Base-by-base conservation (phyloP, 352 stramenopile genomes). In the Phytophthora crassamura region DNA sequence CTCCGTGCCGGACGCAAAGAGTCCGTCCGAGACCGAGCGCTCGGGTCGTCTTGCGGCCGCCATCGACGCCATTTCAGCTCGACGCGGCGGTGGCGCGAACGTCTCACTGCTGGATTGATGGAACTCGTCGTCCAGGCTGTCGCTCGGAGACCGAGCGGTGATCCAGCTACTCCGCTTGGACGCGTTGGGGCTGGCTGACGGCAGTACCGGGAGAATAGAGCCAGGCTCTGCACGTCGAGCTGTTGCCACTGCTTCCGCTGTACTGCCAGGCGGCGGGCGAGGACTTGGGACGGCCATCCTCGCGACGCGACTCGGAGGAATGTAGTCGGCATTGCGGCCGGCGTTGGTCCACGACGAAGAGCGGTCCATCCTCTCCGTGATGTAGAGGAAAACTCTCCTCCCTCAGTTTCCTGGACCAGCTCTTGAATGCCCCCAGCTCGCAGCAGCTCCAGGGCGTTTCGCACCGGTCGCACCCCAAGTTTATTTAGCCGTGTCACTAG, bases 81-180 rank as follows among this genome's bases (percentile, higher is more conserved):
- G 48, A 7, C 54, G 36, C 45, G 59, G 25, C 39, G 72, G 54
- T 35, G 52, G 34, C 4, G 63, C 60, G 34, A 73, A 56, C 22
- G 41, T 55, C 20, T 72, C 59, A 34, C 14, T 40, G 34, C 10
- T 61, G 33, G 54, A 55, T 5, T 53, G 46, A 32, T 59, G 46
- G 28, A 51, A 56, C n/a, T 59, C 64, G 47, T 65, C 43, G 22
- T 55, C 67, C 7, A 42, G 40, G 6, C 8, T 36, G 25, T 46
- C 55, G 28, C 16, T 61, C 1, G 69, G 40, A 22, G 65, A 55
- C 20, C 79, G 74, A 7, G 80, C 75, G 2, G 72, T 85, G 11
- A 77, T 78, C 80, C 80, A 91, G 6, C 72, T 81, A 5, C 36
- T 72, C 9, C 72, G 65, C 46, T 82, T 82, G 52, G 72, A 80